Conservation (phyloP, 139 green algal species). For the Chlorella sorokiniana region DNA sequence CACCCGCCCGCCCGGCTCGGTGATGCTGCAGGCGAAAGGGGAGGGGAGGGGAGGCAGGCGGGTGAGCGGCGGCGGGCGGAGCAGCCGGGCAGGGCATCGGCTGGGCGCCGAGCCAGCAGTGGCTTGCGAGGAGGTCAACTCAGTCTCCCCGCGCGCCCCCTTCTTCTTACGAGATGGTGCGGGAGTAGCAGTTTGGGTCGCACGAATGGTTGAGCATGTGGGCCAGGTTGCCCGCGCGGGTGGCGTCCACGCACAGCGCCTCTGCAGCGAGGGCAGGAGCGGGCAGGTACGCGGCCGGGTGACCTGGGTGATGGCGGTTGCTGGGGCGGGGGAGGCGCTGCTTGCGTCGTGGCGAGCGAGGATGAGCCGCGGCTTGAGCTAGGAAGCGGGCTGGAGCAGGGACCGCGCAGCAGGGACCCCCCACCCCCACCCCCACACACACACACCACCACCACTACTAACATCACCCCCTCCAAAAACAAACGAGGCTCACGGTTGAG, state of each 20-base stretch:
- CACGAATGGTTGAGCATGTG: slow-evolving; percentile 96
- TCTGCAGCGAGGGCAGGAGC: neutral
- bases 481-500: slow-evolving; percentile 42
- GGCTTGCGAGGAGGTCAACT: too few relatives aligned
- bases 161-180: slow-evolving; percentile 46
- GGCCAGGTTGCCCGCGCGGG: slow-evolving; percentile 73
- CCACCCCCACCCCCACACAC: too few relatives aligned
- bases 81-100: neutral
- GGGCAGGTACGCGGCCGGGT: neutral
- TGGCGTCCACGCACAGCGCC: slow-evolving; percentile 66
- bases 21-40: slow-evolving; percentile 29
- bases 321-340: neutral
- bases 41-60: neutral
- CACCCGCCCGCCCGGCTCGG: neutral
- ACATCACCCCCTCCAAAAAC: too few relatives aligned
- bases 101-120: neutral
- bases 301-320: neutral
- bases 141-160: neutral
- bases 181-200: slow-evolving; percentile 77
- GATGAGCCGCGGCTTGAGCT: neutral
- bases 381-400: too few relatives aligned
- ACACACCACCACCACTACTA: too few relatives aligned
- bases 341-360: neutral
- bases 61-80: neutral
- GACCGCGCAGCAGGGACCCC: too few relatives aligned